phyloP scores from a whole-genome alignment of 2,329 filamentous ascomycete genomes.

The Monilinia fructigena region DNA sequence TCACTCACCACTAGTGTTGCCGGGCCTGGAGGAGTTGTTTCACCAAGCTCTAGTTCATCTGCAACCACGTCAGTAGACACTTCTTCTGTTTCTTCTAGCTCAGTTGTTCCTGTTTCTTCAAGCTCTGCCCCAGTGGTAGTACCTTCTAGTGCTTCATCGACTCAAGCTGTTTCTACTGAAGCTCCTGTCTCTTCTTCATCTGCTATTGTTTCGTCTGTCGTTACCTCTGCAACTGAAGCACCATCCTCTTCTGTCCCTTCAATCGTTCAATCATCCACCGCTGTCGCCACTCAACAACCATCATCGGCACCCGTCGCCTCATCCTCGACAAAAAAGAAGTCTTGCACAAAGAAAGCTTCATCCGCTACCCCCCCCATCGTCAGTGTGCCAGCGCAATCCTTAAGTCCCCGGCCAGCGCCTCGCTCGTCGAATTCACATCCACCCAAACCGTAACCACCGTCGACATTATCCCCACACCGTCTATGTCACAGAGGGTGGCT shows the following conservation, averaged over 20 bases:
- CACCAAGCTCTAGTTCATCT: conserved; percentile 22
- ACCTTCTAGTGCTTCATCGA: background rate
- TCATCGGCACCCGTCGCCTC: background rate
- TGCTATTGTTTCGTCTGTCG: conserved; percentile 1
- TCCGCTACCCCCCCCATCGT: background rate
- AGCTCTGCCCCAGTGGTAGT: conserved; percentile 2
- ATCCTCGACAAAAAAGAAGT: background rate
- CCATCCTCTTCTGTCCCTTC: background rate
- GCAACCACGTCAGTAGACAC: conserved; percentile 17
- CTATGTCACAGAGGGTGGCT: background rate
- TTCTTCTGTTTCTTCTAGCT: conserved; percentile 10
- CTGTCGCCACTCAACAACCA: background rate
- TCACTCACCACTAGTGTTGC: conserved; percentile 44
- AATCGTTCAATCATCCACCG: background rate
- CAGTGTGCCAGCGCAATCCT: background rate
- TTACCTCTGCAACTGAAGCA: background rate
- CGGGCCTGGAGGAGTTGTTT: conserved; percentile 37
- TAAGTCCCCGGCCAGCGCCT: background rate
- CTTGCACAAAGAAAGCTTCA: conserved; percentile 10
- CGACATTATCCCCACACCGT: background rate
- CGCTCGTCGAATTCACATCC: conserved; percentile 1
- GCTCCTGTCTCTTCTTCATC: conserved; percentile 7
- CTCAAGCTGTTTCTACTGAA: conserved; percentile 14
- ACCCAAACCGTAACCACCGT: background rate
- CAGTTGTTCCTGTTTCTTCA: background rate